Base-by-base conservation (phyloP, 176 grass and related monocot genomes). In the Bonia amplexicaulis region DNA sequence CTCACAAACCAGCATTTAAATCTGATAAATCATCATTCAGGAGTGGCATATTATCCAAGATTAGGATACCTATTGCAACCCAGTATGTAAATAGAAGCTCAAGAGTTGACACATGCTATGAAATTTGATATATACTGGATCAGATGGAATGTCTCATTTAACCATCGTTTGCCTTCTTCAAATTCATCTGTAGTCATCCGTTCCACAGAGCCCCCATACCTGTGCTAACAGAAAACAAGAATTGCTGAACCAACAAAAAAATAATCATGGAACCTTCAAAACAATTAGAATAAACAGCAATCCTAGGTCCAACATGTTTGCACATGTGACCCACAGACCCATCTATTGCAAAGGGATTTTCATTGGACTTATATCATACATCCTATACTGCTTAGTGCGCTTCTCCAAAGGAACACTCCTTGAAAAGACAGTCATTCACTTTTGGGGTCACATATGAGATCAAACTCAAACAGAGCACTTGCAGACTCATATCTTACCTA, bases 131-230 rank as follows among this genome's bases (percentile, higher is more conserved):
- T 65, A 78, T 90, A 96, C 96, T 93, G 31, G 69, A 99, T 99
- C n/a, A 99, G 83, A 92, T 94, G 87, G 82, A 99, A 99, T 57
- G 91, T 92, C 45, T 96, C 82, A 25, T 99, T 79, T 40, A 99
- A 78, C 97, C 93, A 99, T 77, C 91, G 6, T 71, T 96, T 99
- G 78, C 97, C 93, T 85, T 59, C 52, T 87, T 96, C 88, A 20
- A 96, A 85, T 55, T 99, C 93, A 27, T 92, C 69, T 52, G 6
- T 29, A 79, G 35, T 92, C 92, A 99, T 96, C 73, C 92, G 82
- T 65, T 93, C 80, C 22, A 58, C 79, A 76, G 77, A 84, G 57
- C 55, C 92, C 40, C 90, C 92, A 76, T 94, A 94, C 57, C 93
- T 99, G 79, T 74, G 86, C 25, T 40, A 88, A 68, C 35, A 79